Base-by-base conservation (phyloP, 2,329 filamentous ascomycete genomes). In the Eutypella sp. region DNA sequence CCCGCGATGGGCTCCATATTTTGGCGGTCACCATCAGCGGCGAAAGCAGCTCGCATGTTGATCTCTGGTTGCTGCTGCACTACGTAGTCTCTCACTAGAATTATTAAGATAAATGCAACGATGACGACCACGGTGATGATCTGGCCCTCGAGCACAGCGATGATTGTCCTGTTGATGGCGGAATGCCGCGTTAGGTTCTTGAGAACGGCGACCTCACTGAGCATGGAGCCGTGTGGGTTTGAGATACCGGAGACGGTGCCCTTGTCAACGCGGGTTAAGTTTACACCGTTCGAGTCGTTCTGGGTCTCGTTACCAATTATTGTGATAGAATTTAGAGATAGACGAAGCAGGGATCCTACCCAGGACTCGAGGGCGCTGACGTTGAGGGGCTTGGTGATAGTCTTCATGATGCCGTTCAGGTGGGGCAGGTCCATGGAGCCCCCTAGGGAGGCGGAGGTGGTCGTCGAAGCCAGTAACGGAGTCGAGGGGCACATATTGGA, bases 11-110 rank as follows among this genome's bases (percentile, higher is more conserved):
- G 57, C 7, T 49, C 48, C 16, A 51, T 53, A 15, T 63, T 57
- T 7, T 39, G 36, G 13, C 36, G 36, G 29, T 64, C 57, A 27
- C 72, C 72, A n/a, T 68, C 67, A 7, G 72, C 77, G 10, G 76
- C 81, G 59, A 83, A 78, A 3, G 78, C 79, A 8, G 78, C 84
- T 1, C 82, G 85, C 72, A 93, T 84, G 58, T 95, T 95, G 55
- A 93, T 85, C 53, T 91, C 85, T 5, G 92, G 93, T 62, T 99
- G 93, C 64, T 99, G 93, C 64, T 99, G 93, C 9, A 99, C 90
- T 42, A 99, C 93, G 78, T 96, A 99, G 69, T 99, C 93, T 40
- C 95, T 76, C 40, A 99, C 96, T 4, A 99, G 70, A 56, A 99
- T 99, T 36, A 99, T 84, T n/a, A 99, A 72, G 48, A 99, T 96